phyloP scores from a whole-genome alignment of 2,329 filamentous ascomycete species.

The Pyrenochaeta sp. region DNA sequence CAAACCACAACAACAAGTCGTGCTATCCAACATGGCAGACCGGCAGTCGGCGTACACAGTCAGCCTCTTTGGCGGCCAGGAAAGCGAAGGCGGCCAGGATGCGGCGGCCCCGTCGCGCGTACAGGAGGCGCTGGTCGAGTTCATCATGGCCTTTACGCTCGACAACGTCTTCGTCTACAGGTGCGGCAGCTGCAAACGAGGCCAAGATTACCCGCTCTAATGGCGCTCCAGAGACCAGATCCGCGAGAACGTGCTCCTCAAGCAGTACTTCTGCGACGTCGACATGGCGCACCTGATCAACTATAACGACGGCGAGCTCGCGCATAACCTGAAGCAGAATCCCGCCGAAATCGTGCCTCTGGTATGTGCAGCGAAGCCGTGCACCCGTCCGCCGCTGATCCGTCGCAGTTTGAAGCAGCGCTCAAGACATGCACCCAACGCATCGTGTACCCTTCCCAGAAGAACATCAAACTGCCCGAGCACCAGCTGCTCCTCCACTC shows the following conservation, averaged over 20 bases:
- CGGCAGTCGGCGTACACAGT: slow-evolving; percentile 85
- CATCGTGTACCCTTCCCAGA: slow-evolving; percentile 84
- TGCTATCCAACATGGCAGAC: slow-evolving; percentile 59
- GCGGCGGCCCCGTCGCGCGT: slow-evolving; percentile 53
- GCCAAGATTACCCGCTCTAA: slow-evolving; percentile 42
- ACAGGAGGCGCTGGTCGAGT: slow-evolving; percentile 83
- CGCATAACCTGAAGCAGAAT: slow-evolving; percentile 86
- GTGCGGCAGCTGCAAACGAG: slow-evolving; percentile 42
- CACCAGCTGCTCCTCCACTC: slow-evolving; percentile 97
- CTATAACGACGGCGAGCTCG: slow-evolving; percentile 89
- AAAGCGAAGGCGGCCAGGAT: slow-evolving; percentile 43
- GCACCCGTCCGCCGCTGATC: slow-evolving; percentile 18
- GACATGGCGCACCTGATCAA: slow-evolving; percentile 95
- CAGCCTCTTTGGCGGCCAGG: slow-evolving; percentile 70
- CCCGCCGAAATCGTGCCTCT: slow-evolving; percentile 92
- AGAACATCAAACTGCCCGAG: slow-evolving; percentile 75
- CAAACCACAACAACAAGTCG: slow-evolving; percentile 13
- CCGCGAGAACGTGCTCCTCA: slow-evolving; percentile 89
- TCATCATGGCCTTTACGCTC: slow-evolving; percentile 91
- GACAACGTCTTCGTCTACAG: slow-evolving; percentile 96
- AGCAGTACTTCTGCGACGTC: slow-evolving; percentile 95
- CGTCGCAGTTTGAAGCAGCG: slow-evolving; percentile 81
- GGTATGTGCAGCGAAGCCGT: slow-evolving; percentile 58
- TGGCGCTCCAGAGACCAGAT: slow-evolving; percentile 78
- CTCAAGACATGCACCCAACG: slow-evolving; percentile 90